Conservation (phyloP, 768 basidiomycete genomes). For the Suillus decipiens region DNA sequence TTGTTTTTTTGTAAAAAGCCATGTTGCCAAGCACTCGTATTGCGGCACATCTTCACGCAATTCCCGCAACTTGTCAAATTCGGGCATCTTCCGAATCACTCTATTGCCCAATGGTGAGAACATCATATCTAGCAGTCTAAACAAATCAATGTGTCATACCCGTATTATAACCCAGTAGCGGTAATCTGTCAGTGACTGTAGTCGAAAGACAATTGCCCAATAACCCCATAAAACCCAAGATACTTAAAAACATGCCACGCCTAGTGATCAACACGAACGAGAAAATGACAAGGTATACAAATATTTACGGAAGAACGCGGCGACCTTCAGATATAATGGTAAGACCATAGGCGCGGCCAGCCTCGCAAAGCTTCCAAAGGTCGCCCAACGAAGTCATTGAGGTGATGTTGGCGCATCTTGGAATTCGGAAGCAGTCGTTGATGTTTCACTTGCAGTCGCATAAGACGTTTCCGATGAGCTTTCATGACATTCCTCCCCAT, state of each 20-base stretch:
- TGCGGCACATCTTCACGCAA: not conserved
- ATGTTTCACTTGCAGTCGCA: conserved; percentile 12
- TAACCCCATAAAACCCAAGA: conserved; percentile 13
- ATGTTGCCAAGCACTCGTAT: not conserved
- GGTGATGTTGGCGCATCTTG: conserved; percentile 19
- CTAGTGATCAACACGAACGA: conserved; percentile 25
- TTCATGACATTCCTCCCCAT: conserved; percentile 12
- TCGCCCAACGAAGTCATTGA: conserved; percentile 53
- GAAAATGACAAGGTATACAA: conserved; percentile 24
- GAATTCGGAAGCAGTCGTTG: conserved; percentile 13
- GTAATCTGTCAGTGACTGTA: not conserved
- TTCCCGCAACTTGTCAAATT: conserved; percentile 8
- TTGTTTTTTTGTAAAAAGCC: not conserved
- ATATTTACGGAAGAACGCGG: conserved; percentile 46
- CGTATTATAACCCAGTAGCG: not conserved
- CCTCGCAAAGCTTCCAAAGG: conserved; percentile 46
- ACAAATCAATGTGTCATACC: conserved; percentile 5
- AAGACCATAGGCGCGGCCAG: conserved; percentile 41
- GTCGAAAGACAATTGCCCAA: not conserved
- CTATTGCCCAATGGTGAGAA: conserved; percentile 6
- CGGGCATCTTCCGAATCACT: conserved; percentile 5
- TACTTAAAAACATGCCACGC: conserved; percentile 8
- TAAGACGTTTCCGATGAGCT: conserved; percentile 8
- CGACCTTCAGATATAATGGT: conserved; percentile 48
- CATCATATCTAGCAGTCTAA: not conserved